A percentile compares a stretch with the other conserved stretches of the same genome.
phyloP scores from a whole-genome alignment of 2,329 filamentous ascomycete species.

The Arthrobotrys musiformis region DNA sequence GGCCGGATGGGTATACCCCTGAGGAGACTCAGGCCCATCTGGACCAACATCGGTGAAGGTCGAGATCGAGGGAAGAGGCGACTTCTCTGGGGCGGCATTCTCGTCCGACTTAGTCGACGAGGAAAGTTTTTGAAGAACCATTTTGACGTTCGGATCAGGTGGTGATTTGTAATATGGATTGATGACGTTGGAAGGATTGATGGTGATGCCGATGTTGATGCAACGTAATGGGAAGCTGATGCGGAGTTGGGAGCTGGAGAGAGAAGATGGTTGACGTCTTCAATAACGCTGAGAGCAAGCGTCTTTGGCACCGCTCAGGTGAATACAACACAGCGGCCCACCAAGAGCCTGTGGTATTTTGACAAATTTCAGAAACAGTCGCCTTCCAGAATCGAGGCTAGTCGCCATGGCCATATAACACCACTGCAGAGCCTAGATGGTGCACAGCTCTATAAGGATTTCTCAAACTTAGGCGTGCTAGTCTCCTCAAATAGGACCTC shows the following conservation, averaged over 20 bases:
- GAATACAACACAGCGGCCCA: background rate
- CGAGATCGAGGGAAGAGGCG: background rate
- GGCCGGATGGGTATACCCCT: constrained; percentile 32
- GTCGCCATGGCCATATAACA: too few species aligned
- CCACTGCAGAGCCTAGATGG: too few species aligned
- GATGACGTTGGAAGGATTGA: background rate
- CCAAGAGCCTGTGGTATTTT: background rate
- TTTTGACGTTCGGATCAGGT: background rate
- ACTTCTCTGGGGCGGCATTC: background rate
- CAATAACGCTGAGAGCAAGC: background rate
- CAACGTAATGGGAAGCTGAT: background rate
- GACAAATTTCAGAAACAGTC: too few species aligned
- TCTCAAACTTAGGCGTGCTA: too few species aligned
- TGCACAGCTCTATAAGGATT: too few species aligned
- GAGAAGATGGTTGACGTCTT: background rate
- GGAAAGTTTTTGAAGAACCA: background rate
- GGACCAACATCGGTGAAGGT: background rate
- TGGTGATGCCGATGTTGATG: background rate
- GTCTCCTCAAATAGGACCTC: too few species aligned
- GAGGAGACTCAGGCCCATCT: constrained; percentile 7
- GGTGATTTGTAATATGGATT: background rate
- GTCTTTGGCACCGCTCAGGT: background rate
- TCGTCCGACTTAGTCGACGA: constrained; percentile 5
- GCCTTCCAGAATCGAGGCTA: too few species aligned
- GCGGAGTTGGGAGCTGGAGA: background rate